These are phyloP conservation scores for Russula compacta DNA, from an alignment of 768 basidiomycete species.

Conservation along the genomic window DNA sequence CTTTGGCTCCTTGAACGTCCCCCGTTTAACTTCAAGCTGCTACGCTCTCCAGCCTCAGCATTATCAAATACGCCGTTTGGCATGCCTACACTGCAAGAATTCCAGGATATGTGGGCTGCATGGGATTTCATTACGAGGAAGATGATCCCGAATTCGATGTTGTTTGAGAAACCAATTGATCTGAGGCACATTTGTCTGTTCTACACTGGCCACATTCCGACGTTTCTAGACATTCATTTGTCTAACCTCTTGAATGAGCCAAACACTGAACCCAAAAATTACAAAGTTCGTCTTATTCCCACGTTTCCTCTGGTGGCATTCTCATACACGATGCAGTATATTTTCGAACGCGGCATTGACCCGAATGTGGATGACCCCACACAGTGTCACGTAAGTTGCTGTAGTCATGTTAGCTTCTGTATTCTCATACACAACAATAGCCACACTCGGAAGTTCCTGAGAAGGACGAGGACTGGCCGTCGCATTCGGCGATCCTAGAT, in stretches of 20 bases:
- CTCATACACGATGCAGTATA: conserved; percentile 35
- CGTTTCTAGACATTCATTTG: conserved; percentile 87
- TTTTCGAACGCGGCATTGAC: conserved; percentile 93
- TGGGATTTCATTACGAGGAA: conserved; percentile 81
- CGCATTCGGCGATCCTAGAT: conserved; percentile 52
- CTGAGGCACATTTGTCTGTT: conserved; percentile 95
- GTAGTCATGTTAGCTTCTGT: neutral
- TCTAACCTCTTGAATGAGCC: conserved; percentile 65
- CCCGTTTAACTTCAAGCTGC: conserved; percentile 62
- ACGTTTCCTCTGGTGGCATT: neutral
- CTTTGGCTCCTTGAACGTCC: conserved; percentile 91
- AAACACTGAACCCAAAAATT: conserved; percentile 76
- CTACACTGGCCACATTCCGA: conserved; percentile 89
- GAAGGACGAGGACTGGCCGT: conserved; percentile 80
- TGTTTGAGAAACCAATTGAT: conserved; percentile 87
- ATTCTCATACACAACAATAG: conserved; percentile 30
- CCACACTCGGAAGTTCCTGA: conserved; percentile 84
- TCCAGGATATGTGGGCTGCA: conserved; percentile 73
- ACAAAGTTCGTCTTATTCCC: conserved; percentile 42
- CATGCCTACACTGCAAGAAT: conserved; percentile 67
- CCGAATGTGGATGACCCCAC: conserved; percentile 88
- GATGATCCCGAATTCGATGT: conserved; percentile 84
- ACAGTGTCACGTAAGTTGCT: conserved; percentile 62
- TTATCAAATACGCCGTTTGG: conserved; percentile 42
- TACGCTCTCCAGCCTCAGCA: conserved; percentile 32